Percentiles rank a stretch among this genome's conserved stretches.
phyloP scores from a whole-genome alignment of 768 basidiomycete genomes.

The Collybia sordida region DNA sequence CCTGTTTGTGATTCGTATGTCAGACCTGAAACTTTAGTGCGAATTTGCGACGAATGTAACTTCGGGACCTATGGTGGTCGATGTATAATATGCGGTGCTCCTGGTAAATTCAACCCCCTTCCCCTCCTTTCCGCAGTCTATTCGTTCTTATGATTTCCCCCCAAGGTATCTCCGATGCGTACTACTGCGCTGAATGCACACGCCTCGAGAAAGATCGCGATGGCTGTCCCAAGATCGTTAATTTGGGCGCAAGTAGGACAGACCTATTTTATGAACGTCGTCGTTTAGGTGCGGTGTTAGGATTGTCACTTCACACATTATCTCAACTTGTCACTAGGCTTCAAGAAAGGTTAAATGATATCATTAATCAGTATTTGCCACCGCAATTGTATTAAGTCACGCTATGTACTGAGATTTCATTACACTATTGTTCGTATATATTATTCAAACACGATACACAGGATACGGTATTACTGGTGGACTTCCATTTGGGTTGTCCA shows the following conservation, averaged over 20 bases:
- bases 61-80: slow-evolving; percentile 97
- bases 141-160: neutral
- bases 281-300: slow-evolving; percentile 59
- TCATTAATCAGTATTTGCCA: neutral
- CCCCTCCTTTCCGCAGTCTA: neutral
- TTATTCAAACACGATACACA: slow-evolving; percentile 41
- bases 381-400: slow-evolving; percentile 2
- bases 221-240: slow-evolving; percentile 98
- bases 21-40: slow-evolving; percentile 94
- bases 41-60: slow-evolving; percentile 99
- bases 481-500: slow-evolving; percentile 52
- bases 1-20: slow-evolving; percentile 99
- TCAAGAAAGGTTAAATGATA: slow-evolving; percentile 58
- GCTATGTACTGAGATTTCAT: neutral
- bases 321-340: slow-evolving; percentile 40
- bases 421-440: neutral
- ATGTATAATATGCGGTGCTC: slow-evolving; percentile 96
- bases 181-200: slow-evolving; percentile 98
- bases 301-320: neutral
- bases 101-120: slow-evolving; percentile 62
- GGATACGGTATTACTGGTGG: slow-evolving; percentile 64
- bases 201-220: slow-evolving; percentile 96
- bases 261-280: slow-evolving; percentile 91
- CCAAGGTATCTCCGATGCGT: slow-evolving; percentile 99
- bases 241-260: slow-evolving; percentile 91